Conservation (phyloP, 2,329 filamentous ascomycete genomes). For the Biscogniauxia sp. region DNA sequence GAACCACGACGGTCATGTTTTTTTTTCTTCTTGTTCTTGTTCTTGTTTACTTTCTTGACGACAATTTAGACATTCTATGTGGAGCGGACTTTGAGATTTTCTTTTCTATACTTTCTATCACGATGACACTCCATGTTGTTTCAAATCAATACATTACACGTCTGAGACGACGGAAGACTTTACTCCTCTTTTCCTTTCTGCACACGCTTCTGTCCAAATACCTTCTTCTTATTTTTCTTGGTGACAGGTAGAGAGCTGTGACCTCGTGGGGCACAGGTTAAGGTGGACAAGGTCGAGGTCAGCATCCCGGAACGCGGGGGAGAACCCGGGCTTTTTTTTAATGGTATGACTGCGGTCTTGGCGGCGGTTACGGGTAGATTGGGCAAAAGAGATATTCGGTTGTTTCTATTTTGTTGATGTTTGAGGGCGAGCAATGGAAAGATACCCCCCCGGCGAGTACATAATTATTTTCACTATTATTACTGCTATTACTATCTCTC, state of each 20-base stretch:
- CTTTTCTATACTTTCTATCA: constrained; percentile 9
- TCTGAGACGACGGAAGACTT: constrained; percentile 21
- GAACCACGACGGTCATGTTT: constrained; percentile 25
- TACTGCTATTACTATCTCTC: not conserved
- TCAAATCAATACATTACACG: constrained; percentile 27
- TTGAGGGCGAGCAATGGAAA: constrained; percentile 20
- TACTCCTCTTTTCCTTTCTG: constrained; percentile 13
- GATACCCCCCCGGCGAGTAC: constrained; percentile 24
- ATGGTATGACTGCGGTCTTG: constrained; percentile 22
- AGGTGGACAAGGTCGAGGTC: constrained; percentile 6
- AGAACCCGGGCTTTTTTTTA: constrained; percentile 4
- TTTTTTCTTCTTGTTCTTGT: constrained; percentile 18
- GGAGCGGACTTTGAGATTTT: constrained; percentile 14
- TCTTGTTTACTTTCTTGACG: constrained; percentile 25
- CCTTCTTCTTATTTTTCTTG: constrained; percentile 13
- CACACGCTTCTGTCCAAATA: constrained; percentile 1
- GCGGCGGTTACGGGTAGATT: constrained; percentile 22
- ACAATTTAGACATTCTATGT: constrained; percentile 27
- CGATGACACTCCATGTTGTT: constrained; percentile 19
- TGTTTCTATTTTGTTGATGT: constrained; percentile 12
- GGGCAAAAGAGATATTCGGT: constrained; percentile 15
- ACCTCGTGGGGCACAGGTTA: constrained; percentile 2
- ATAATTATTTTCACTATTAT: not conserved
- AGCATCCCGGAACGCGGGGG: not conserved
- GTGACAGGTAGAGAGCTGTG: constrained; percentile 7